Base-by-base conservation (phyloP, 208 protist species). In the Acanthamoeba divionensis region DNA sequence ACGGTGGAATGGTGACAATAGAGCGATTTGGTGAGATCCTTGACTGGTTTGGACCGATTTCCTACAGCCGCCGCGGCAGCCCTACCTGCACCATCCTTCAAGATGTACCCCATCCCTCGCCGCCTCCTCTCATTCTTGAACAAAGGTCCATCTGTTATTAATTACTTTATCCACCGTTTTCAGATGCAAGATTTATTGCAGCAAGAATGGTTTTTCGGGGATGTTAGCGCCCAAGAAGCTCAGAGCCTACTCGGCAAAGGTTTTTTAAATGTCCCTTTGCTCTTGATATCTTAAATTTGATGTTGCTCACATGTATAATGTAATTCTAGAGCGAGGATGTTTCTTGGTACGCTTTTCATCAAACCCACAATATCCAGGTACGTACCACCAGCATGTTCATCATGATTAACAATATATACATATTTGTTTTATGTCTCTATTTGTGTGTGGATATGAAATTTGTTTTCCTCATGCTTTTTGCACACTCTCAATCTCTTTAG, bases 11-110 rank as follows among this genome's bases (percentile, higher is more conserved):
- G 21, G 66, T 77, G 7, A 48, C 73, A 2, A 62, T 83, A 12
- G 73, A 63, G 26, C 73, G 73, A 31, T 83, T 83, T 38, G 73
- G 73, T 6, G 48, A 83, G 26, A 62, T 83, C 21, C 50, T 83
- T 45, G 73, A 83, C 41, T 83, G 73, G 73, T 83, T 83, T 24
- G 73, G 73, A 18, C 73, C 73, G 50, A 83, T 83, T 21, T 29
- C 38, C 21, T 79, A 79, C 44, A 36, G 67, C 18, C 67, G 67
- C 31, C 31, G 67, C 13, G 67, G 67, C 33, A 55, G 44, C 29
- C 67, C 67, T 31, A 55, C 67, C 3, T 79, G 67, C 18, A 31
- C 36, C 44, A 47, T 79, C 67, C 44, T 79, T 24, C 44, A 79
- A 29, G 44, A 54, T 36, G 67, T 79, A 5, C 9, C 21, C 48